Evolutionary conservation across 164 flowering plant genomes (phyloP).

Genomic region (Houttuynia cordata): DNA sequence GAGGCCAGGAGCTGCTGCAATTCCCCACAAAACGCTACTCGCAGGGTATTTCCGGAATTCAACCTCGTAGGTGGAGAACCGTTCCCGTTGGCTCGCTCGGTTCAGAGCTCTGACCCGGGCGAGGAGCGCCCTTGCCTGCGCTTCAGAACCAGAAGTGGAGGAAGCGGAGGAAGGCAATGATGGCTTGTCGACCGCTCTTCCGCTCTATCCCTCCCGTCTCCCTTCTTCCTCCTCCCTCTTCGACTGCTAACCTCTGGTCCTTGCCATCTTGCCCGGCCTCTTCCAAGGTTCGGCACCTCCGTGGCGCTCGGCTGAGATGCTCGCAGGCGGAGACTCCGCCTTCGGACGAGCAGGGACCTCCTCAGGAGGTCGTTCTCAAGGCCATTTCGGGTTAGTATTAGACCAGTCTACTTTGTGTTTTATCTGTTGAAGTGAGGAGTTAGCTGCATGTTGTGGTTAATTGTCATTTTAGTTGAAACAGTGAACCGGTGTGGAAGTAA

Average conservation of each 20-base stretch:
- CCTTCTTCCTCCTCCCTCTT: constrained; percentile 12
- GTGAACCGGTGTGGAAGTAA: too few relatives aligned
- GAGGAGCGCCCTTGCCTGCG: neutral
- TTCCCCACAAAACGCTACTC: too few relatives aligned
- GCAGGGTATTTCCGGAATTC: too few relatives aligned
- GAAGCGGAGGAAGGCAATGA: neutral
- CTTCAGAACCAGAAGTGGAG: neutral
- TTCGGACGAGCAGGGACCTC: constrained; percentile 54
- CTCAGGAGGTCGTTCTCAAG: constrained; percentile 89
- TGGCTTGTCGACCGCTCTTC: constrained; percentile 31
- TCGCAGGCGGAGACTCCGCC: constrained; percentile 17
- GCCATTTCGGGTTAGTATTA: constrained; percentile 14
- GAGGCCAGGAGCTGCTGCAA: too few relatives aligned
- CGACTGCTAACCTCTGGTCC: neutral
- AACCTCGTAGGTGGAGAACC: too few relatives aligned
- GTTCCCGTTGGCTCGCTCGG: too few relatives aligned
- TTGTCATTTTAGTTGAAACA: too few relatives aligned
- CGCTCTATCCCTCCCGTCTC: constrained; percentile 32
- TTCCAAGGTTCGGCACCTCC: constrained; percentile 7
- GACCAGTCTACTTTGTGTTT: neutral
- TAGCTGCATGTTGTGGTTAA: too few relatives aligned
- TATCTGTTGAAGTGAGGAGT: neutral
- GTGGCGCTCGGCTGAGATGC: constrained; percentile 16
- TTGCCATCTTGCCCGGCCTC: constrained; percentile 3
- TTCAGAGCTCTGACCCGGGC: too few relatives aligned